Base-by-base conservation (phyloP, 495 filamentous ascomycete genomes). In the Penicillium mononematosum region DNA sequence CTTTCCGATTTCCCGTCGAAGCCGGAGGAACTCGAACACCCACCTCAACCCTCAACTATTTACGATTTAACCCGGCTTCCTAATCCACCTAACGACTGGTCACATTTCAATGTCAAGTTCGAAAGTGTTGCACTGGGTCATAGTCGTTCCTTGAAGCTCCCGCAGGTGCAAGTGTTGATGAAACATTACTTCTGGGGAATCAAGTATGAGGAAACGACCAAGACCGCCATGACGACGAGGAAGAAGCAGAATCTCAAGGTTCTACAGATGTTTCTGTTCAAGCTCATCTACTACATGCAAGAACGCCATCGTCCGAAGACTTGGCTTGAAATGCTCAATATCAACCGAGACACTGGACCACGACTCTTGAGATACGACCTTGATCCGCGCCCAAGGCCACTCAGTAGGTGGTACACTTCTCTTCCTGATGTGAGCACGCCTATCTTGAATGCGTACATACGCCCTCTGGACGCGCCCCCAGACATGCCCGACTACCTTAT, bases 121-220 rank as follows among this genome's bases (percentile, higher is more conserved):
- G 1, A 46, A 31, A 1, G 1, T 16, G 8, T 34, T 41, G 10
- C 29, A 42, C 31, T 11, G 24, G 42, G 12, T 9, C 8, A 45
- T 2, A 25, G 10, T 11, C 59, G 61, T 32, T 32, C 17, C 4
- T 29, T 58, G 10, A 55, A 10, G 12, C 32, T 24, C 25, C 14
- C 16, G 24, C 43, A 49, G 25, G 16, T 59, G 5, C 19, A 50
- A 17, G 32, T 24, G 0, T 36, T 67, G 55, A n/a, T 59, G 3
- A 50, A 36, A 3, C 63, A 63, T 31, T 59, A 69, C 46, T 67
- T 67, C 27, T 76, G 72, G 71, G 73, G 72, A 4, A 69, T 77
- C 7, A 50, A 70, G 4, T 58, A 44, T 34, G 44, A 39, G 10
- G 32, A 55, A 1, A 4, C 11, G 7, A 5, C 10, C 7, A 14